Percentiles rank a stretch among this genome's conserved stretches.
Evolutionary conservation across 495 filamentous ascomycete genomes (phyloP).

Genomic region (Lasiosphaeria hispida): DNA sequence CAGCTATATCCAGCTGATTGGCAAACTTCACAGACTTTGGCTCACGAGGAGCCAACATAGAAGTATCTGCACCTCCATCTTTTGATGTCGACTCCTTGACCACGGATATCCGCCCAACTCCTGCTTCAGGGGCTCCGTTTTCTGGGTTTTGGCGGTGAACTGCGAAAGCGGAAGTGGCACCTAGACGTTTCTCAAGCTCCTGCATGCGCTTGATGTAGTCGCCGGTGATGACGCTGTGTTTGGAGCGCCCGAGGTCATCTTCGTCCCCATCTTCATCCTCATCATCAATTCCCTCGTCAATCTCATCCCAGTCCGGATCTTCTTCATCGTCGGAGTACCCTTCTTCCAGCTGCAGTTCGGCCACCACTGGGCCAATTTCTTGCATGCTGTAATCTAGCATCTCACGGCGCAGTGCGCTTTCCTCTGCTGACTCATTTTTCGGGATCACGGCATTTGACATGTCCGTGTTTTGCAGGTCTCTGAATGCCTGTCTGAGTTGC

Average conservation of each 20-base stretch:
- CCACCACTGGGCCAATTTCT: conserved; percentile 86
- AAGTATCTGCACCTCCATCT: neutral
- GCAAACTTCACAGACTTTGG: conserved; percentile 83
- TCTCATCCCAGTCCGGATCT: conserved; percentile 50
- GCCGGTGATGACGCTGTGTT: conserved; percentile 57
- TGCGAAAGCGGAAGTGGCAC: conserved; percentile 44
- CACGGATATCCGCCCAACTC: conserved; percentile 24
- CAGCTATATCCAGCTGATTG: conserved; percentile 67
- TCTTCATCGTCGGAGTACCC: conserved; percentile 57
- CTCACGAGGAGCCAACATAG: neutral
- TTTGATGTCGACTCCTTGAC: conserved; percentile 5
- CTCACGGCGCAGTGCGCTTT: conserved; percentile 75
- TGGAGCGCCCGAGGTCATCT: conserved; percentile 67
- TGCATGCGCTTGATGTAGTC: conserved; percentile 79
- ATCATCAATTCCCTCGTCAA: conserved; percentile 52
- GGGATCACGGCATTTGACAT: conserved; percentile 46
- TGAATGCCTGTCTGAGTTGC: conserved; percentile 48
- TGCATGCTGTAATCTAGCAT: conserved; percentile 87
- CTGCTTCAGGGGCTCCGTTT: conserved; percentile 18
- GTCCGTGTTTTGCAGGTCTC: conserved; percentile 39
- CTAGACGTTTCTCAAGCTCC: conserved; percentile 73
- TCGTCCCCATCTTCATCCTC: conserved; percentile 57
- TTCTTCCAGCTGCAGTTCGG: conserved; percentile 86
- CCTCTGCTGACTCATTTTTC: conserved; percentile 71
- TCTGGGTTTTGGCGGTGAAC: conserved; percentile 9